Percentiles rank a stretch among this genome's conserved stretches.
Conservation (phyloP, 495 filamentous ascomycete genomes). For the Pyrenula massariospora region DNA sequence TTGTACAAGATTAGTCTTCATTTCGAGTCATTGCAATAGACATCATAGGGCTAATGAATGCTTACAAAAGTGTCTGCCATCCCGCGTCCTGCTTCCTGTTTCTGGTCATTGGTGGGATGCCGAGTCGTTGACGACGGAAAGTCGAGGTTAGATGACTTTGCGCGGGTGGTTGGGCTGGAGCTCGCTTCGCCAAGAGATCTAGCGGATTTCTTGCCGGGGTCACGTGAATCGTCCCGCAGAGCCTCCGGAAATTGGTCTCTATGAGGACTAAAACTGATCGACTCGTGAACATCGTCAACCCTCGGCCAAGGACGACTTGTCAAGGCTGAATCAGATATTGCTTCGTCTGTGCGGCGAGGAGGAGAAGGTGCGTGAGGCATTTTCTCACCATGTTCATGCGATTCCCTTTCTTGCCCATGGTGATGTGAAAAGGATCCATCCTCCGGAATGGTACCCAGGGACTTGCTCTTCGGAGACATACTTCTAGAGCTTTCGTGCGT, state of each 20-base stretch:
- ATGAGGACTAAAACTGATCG: constrained; percentile 14
- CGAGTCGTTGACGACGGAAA: constrained; percentile 50
- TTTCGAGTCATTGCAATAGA: constrained; percentile 2
- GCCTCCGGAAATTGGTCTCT: constrained; percentile 4
- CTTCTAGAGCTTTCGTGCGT: background rate
- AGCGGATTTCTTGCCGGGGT: constrained; percentile 13
- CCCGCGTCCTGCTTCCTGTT: constrained; percentile 67
- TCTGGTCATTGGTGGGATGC: constrained; percentile 73
- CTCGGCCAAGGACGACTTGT: constrained; percentile 38
- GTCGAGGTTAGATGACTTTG: constrained; percentile 20
- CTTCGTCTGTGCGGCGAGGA: background rate
- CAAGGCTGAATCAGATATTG: constrained; percentile 34
- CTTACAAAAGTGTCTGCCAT: constrained; percentile 94
- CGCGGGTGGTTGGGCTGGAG: background rate
- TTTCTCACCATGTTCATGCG: background rate
- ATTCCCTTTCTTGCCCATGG: background rate
- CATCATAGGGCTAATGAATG: too few relatives aligned
- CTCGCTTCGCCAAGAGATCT: background rate
- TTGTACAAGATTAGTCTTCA: constrained; percentile 5
- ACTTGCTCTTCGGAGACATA: background rate
- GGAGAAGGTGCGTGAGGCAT: background rate
- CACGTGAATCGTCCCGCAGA: constrained; percentile 4
- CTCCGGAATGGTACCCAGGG: background rate
- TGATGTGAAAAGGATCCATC: background rate
- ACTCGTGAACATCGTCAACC: constrained; percentile 29